Conservation (phyloP, 139 green algal genomes). For the Chlorella vulgaris region DNA sequence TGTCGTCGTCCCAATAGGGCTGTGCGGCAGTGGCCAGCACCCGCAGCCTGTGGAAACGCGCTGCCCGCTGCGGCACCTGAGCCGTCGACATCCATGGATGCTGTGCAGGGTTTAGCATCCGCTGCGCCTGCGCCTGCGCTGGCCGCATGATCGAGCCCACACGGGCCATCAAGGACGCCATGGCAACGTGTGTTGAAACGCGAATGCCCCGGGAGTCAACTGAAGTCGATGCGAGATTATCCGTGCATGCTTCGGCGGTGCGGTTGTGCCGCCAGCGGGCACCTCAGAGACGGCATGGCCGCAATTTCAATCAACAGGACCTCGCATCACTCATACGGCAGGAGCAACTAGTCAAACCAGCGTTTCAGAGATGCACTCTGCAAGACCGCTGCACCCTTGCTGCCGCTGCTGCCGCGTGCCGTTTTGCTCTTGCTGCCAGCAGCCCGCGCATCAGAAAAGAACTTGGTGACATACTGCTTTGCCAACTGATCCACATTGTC, state of each 20-base stretch:
- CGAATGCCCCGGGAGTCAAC: too few species aligned
- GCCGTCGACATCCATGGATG: background rate
- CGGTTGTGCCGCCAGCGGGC: too few species aligned
- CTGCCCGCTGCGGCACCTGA: background rate
- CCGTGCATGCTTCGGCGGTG: too few species aligned
- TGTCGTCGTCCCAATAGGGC: conserved; percentile 7
- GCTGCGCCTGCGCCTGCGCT: background rate
- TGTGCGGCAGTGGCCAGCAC: conserved; percentile 2
- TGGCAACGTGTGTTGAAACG: too few species aligned
- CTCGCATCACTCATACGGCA: background rate
- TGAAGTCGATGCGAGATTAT: too few species aligned
- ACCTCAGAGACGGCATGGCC: too few species aligned
- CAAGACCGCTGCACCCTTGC: background rate
- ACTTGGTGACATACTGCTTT: conserved; percentile 30
- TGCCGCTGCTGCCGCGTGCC: conserved; percentile 15
- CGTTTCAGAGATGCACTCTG: conserved; percentile 16
- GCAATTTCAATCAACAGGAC: background rate
- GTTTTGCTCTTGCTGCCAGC: conserved; percentile 20
- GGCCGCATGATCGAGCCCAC: background rate
- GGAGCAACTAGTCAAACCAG: conserved; percentile 26
- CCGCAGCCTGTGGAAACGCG: background rate
- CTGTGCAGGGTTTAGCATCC: background rate
- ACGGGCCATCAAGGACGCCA: too few species aligned
- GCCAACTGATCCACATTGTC: conserved; percentile 55
- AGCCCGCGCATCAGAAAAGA: background rate